Evolutionary conservation across 768 basidiomycete genomes (phyloP), one percentile per base, ranked within the genome.

Genomic region (Lactifluus pinguis): DNA sequence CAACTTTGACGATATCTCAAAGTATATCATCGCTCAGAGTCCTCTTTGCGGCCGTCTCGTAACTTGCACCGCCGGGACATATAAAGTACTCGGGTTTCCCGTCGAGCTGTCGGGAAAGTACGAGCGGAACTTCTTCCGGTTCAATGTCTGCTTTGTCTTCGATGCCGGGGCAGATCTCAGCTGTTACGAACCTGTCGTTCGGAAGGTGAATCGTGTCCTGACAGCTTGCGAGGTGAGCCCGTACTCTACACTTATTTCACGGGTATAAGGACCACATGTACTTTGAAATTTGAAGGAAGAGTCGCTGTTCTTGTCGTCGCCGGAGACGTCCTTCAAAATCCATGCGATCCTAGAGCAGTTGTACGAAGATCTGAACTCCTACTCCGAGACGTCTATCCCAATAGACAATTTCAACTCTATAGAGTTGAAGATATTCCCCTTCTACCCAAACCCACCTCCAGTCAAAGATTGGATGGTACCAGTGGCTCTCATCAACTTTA

Each of bases 391-490:
- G 1, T 92, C 90, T 2, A 95, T 99, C 55, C 79, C 83, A 2
- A 85, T 98, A 65, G 91, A 97, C 72, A 81, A 83, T 49, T 93
- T 93, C 77, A 97, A 95, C 69, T 92, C 93, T 2, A 88, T 98
- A 57, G 95, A 98, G 69, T 73, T 99, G 65, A 95, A 95, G 72
- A 89, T 98, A 48, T 93, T 98, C 63, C 95, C 97, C 0, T 95
- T 94, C 74, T 95, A 95, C 67, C 93, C 92, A 21, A 98, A 98
- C 67, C 95, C 97, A 17, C 87, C 88, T 0, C 76, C 79, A 4
- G 91, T 98, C 13, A 82, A 86, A 64, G 91, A 97, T 68, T 99
- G 97, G 97, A 86, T 90, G 76, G 97, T 98, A 2, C 97, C 97
- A 0, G 76, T 98, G 7, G 84, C 93, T 1, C 78, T 98, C 6